These are phyloP conservation scores for Solanum dulcamara DNA, from an alignment of 257 asterid genomes.

Conservation along the genomic window DNA sequence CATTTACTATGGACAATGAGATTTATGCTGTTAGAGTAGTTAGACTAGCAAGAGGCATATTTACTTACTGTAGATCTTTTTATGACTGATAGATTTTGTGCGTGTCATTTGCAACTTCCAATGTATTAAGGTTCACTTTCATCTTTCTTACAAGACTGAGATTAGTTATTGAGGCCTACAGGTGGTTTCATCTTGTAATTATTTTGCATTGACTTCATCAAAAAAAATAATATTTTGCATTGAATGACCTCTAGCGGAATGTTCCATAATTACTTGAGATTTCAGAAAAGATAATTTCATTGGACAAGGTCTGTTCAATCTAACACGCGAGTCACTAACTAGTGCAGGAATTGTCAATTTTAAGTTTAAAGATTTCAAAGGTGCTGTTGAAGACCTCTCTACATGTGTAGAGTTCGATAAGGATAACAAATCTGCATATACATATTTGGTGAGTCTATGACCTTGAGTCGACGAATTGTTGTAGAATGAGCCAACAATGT, in stretches of 20 bases:
- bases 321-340: not conserved
- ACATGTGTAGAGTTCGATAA: slow-evolving; percentile 68
- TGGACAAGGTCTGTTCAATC: not conserved
- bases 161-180: not conserved
- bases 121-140: not conserved
- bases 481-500: not conserved
- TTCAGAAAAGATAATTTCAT: not conserved
- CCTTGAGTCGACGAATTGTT: not conserved
- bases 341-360: slow-evolving; percentile 87
- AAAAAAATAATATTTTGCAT: not conserved
- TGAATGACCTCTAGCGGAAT: not conserved
- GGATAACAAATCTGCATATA: slow-evolving; percentile 88
- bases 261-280: not conserved
- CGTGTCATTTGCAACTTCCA: not conserved
- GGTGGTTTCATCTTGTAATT: not conserved
- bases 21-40: not conserved
- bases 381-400: slow-evolving; percentile 89
- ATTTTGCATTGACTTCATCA: not conserved
- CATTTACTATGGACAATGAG: not conserved
- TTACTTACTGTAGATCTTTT: not conserved
- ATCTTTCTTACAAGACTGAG: not conserved
- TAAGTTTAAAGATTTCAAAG: slow-evolving; percentile 83
- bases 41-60: not conserved
- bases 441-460: slow-evolving; percentile 69
- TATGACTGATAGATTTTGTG: not conserved